Evolutionary conservation across 1,139 yeast genomes (phyloP).

Genomic region (Blastobotrys serpentis): DNA sequence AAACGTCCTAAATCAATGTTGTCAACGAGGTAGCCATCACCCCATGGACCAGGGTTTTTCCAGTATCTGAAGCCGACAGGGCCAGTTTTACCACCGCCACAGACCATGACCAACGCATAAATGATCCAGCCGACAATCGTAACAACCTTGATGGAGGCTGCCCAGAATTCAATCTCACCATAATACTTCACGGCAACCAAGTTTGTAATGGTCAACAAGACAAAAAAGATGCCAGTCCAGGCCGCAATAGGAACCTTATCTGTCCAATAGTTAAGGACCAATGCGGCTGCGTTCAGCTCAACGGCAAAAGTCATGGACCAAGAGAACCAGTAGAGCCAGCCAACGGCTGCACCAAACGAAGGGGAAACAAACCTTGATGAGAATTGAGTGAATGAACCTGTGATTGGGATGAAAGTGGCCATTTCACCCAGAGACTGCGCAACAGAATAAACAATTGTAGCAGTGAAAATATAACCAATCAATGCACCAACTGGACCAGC

Average conservation of each 20-base stretch:
- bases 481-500: constrained; percentile 74
- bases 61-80: constrained; percentile 69
- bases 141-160: constrained; percentile 61
- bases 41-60: constrained; percentile 56
- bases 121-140: constrained; percentile 69
- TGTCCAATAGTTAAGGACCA: constrained; percentile 64
- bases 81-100: constrained; percentile 78
- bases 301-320: constrained; percentile 68
- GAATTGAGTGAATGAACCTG: constrained; percentile 71
- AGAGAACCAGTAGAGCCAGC: constrained; percentile 61
- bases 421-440: constrained; percentile 75
- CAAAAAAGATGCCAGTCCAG: constrained; percentile 52
- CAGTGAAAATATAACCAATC: constrained; percentile 59
- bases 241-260: constrained; percentile 63
- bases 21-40: constrained; percentile 34
- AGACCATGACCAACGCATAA: constrained; percentile 61
- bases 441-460: constrained; percentile 62
- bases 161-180: constrained; percentile 66
- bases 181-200: constrained; percentile 43
- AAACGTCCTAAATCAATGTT: constrained; percentile 61
- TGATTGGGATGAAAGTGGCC: constrained; percentile 67
- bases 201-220: constrained; percentile 46
- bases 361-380: constrained; percentile 67
- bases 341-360: constrained; percentile 73
- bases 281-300: constrained; percentile 54